Base-by-base conservation (phyloP, 1,139 yeast genomes). In the Yamadazyma atmosphaerica region DNA sequence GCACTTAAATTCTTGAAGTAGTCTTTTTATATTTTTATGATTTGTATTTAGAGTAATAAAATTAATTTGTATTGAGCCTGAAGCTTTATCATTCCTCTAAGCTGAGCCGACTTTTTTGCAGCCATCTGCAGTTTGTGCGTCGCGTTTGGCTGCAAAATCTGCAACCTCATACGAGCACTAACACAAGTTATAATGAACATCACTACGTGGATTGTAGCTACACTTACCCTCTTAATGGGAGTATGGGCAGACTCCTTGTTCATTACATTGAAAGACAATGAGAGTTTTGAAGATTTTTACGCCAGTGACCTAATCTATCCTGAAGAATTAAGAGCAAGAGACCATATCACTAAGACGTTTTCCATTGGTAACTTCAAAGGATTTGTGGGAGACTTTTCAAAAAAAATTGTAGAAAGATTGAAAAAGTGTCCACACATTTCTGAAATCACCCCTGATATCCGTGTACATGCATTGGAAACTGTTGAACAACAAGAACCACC, bases 301-400 rank as follows among this genome's bases (percentile, higher is more conserved):
- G 50, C 55, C 4, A 60, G 58, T 38, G 79, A 75, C 32, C 21
- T 54, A n/a, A 54, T 51, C 11, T 58, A 57, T 40, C 69, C 72
- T 0, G 53, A 50, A 23, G 50, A 58, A 19, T 55, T 57, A 36
- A 51, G 73, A 46, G 62, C 79, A 15, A 63, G 72, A 38, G 68
- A 74, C 3, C 65, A 66, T 23, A 72, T 80, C 22, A 62, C 64
- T 17, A 63, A 65, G 31, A 61, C 73, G 7, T 72, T 77, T 43
- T 65, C 78, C 0, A 77, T 85, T 49, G 90, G 89, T 0, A 68
- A 69, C 15, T 81, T 83, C 51, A 77, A 74, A 46, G 89, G 85
- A 0, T 77, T 84, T 47, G 67, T 79, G 0, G 87, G 86, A 0
- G 72, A 76, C 30, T 77, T 84, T 50, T 63, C 82, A 4, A 56